Evolutionary conservation across 345 rosid genomes (phyloP).

Genomic region (Pistacia vera): DNA sequence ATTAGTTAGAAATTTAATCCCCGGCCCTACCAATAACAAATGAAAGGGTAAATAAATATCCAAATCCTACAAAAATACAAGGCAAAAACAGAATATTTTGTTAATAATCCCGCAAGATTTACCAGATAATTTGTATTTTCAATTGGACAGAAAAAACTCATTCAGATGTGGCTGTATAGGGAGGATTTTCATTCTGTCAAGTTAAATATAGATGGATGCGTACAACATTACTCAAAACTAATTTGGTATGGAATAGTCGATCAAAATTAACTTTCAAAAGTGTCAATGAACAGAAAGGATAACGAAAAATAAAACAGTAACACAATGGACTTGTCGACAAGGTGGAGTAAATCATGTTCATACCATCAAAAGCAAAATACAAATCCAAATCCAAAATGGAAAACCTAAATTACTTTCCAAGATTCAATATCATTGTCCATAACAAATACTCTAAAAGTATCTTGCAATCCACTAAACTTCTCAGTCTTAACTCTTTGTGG

Average conservation of each 20-base stretch:
- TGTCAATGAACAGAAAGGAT: conserved; percentile 13
- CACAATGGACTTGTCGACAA: conserved; percentile 31
- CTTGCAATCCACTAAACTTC: background rate
- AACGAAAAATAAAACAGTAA: conserved; percentile 31
- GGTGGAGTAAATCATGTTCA: conserved; percentile 18
- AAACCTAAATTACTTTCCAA: conserved; percentile 25
- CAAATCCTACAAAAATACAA: no score
- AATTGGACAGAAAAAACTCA: no score
- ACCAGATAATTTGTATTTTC: no score
- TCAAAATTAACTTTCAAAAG: conserved; percentile 14
- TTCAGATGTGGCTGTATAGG: no score
- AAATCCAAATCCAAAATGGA: conserved; percentile 16
- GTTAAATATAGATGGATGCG: background rate
- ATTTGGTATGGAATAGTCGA: conserved; percentile 8
- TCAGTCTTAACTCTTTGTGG: conserved; percentile 43
- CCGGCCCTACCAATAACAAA: no score
- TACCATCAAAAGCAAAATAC: conserved; percentile 14
- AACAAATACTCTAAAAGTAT: conserved; percentile 16
- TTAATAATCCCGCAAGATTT: no score
- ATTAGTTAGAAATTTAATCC: no score
- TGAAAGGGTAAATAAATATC: no score
- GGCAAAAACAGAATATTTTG: no score
- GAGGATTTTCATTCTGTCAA: background rate
- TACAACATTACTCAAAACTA: background rate
- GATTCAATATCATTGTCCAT: background rate